Conservation (phyloP, 352 stramenopile genomes). For the Phytophthora hybrid region DNA sequence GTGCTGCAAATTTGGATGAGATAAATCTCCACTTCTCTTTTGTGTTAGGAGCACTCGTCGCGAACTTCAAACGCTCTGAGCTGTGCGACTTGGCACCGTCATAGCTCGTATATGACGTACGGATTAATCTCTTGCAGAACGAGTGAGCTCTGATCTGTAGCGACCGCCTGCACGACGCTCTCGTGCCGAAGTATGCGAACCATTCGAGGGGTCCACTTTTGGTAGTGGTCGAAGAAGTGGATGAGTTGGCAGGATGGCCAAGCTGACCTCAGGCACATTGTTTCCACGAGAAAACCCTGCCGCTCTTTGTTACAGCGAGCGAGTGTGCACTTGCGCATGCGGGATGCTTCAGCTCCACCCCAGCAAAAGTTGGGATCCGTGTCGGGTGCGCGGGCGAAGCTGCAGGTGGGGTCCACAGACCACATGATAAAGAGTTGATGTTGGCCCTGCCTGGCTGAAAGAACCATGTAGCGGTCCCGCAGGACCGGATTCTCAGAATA, state of each 20-base stretch:
- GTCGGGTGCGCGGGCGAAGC: constrained; percentile 55
- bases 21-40: no score
- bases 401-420: constrained; percentile 41
- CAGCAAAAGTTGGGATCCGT: constrained; percentile 50
- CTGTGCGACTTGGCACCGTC: constrained; percentile 56
- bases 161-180: constrained; percentile 51
- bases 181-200: constrained; percentile 63
- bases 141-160: constrained; percentile 66
- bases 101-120: constrained; percentile 47
- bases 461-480: no score
- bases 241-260: constrained; percentile 27
- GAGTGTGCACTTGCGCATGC: constrained; percentile 60
- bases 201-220: constrained; percentile 47
- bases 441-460: no score
- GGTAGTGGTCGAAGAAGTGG: neutral
- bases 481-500: no score
- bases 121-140: constrained; percentile 62
- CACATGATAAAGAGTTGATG: no score
- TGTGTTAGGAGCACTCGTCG: no score
- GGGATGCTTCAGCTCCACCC: constrained; percentile 58
- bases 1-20: no score
- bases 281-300: constrained; percentile 72
- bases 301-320: constrained; percentile 55
- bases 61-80: constrained; percentile 29
- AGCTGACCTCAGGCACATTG: constrained; percentile 57